phyloP scores from a whole-genome alignment of 257 asterid species.

The Asclepias syriaca region DNA sequence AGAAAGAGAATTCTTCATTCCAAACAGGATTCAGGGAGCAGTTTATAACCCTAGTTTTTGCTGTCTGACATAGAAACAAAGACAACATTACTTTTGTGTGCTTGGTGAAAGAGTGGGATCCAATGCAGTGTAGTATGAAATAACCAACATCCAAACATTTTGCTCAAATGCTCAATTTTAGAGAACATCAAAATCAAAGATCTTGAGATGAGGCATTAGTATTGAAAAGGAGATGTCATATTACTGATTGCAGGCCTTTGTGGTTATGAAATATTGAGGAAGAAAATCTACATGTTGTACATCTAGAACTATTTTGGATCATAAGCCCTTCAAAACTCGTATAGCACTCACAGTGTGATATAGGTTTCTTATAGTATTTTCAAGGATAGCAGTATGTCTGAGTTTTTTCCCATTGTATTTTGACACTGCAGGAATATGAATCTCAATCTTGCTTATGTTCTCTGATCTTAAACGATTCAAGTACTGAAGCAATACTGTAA shows the following conservation, averaged over 20 bases:
- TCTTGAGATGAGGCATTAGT: background rate
- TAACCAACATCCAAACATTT: background rate
- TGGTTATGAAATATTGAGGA: background rate
- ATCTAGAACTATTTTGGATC: background rate
- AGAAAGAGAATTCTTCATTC: conserved; percentile 46
- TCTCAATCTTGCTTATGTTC: too few relatives aligned
- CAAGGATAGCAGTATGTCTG: background rate
- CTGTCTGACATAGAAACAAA: conserved; percentile 29
- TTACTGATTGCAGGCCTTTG: background rate
- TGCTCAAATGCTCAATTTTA: background rate
- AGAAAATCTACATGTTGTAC: background rate
- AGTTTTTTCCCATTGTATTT: background rate
- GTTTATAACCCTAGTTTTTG: conserved; percentile 41
- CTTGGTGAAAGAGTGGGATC: background rate
- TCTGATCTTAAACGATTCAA: background rate
- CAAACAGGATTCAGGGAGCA: conserved; percentile 47
- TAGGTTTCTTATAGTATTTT: background rate
- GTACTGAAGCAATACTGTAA: background rate
- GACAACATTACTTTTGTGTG: background rate
- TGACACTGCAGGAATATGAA: background rate
- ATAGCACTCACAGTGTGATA: background rate
- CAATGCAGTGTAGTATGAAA: background rate
- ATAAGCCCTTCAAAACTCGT: background rate
- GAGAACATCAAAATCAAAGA: background rate
- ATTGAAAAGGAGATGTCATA: background rate